Evolutionary conservation across 306 rosid species (phyloP), one percentile per base, ranked within the genome.

Genomic region (Erythrophleum fordii): DNA sequence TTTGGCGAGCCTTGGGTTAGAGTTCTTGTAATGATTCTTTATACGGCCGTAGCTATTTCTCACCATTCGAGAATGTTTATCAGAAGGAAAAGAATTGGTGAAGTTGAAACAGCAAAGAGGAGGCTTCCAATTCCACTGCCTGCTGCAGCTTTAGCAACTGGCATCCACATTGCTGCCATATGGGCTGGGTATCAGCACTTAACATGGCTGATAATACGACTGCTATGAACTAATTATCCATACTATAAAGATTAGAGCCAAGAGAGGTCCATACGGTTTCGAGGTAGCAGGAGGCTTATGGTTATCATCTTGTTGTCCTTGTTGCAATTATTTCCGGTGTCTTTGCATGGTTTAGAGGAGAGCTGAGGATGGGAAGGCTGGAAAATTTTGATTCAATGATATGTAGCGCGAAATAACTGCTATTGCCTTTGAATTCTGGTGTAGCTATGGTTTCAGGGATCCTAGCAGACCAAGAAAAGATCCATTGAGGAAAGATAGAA

Each of bases 1-100:
- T 1, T 95, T 62, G 99, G 99, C 10, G 97, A 95, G 80, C 90
- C 99, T 31, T 95, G 97, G 97, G 85, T 95, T 73, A 93, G 98
- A 85, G 79, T 88, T 79, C 51, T 93, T 88, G 92, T 77, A 75
- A 80, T 95, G 37, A 51, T 75, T 68, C 88, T 92, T 37, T 95
- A 70, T 83, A 80, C 84, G 13, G 92, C 86, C 75, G 79, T 95
- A 26, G 93, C 94, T 62, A 87, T 89, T 72, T 83, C 28, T 77
- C 90, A 91, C 65, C 80, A 89, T 82, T 91, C 92, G 8, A 91
- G 82, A 77, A 90, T 34, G 67, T 44, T 76, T 71, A 4, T 75
- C 83, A 11, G 78, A 83, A 39, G 87, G 78, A 77, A 81, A 88
- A 82, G 86, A 90, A 72, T 75, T 66, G 83, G 18, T 2, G 82